Evolutionary conservation across 2,329 filamentous ascomycete species (phyloP), one percentile per base, ranked within the genome.

Genomic region (Colletotrichum lupini): DNA sequence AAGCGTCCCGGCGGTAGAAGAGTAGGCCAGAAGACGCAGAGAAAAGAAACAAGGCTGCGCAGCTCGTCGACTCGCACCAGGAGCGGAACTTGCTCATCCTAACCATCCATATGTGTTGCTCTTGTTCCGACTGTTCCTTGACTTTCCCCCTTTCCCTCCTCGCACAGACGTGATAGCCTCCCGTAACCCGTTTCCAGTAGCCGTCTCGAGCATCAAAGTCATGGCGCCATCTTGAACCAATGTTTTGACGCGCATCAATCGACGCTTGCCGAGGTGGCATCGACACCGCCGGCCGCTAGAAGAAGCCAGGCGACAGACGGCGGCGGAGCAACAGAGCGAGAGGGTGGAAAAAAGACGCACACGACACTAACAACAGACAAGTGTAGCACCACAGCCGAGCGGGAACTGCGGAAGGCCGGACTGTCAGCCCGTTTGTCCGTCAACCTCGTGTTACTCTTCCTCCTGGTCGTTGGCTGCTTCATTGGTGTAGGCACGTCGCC

Each of bases 11-110:
- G 66, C 11, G 22, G 35, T 53, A 60, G 46, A 46, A 57, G 52
- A 60, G 58, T 46, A 52, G 65, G 12, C 67, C 42, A 46, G 65
- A 61, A 58, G 68, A 69, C 28, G 14, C 37, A 59, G 19, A 66
- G 61, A 62, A 67, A 67, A 73, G 62, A 62, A 73, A 71, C 58
- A 59, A 52, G 53, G 58, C 42, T 64, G 69, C 52, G 65, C 58
- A 42, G 64, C 30, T 68, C 24, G 57, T 62, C 59, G 37, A 68
- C 53, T 69, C 42, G 64, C 64, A 68, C 64, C 58, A 62, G 62
- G 65, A 57, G 65, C 66, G 28, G 58, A 68, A 68, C 35, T 35
- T 72, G 69, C 65, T 69, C 65, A 37, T 72, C 65, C 53, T 65
- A 58, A 59, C 60, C 22, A 64, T 19, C 11, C 22, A 49, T 24